Conservation (phyloP, 306 rosid species). For the Luffa aegyptiaca region DNA sequence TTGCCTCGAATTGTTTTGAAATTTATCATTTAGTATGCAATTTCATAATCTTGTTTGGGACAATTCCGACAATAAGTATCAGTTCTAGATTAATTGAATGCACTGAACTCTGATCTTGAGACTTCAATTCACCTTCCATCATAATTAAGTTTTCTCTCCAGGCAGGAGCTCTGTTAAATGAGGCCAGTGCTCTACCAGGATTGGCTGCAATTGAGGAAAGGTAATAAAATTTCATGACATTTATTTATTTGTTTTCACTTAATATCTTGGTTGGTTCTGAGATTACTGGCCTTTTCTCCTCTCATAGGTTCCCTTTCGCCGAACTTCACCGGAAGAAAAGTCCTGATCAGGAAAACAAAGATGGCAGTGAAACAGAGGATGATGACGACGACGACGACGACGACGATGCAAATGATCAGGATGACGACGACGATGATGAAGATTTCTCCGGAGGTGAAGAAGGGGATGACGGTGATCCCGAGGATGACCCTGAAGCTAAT, state of each 20-base stretch:
- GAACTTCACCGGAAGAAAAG: slow-evolving; percentile 25
- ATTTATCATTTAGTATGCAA: neutral
- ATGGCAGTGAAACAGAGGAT: slow-evolving; percentile 77
- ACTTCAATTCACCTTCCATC: neutral
- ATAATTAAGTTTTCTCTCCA: slow-evolving; percentile 18
- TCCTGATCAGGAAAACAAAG: slow-evolving; percentile 50
- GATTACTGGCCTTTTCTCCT: slow-evolving; percentile 5
- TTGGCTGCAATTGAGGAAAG: slow-evolving; percentile 34
- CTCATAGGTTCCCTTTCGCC: slow-evolving; percentile 54
- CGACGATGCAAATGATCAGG: slow-evolving; percentile 30
- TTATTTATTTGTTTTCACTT: neutral
- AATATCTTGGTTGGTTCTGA: slow-evolving; percentile 5
- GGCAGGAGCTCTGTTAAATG: slow-evolving; percentile 25
- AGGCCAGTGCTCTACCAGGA: slow-evolving; percentile 21
- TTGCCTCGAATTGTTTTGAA: neutral
- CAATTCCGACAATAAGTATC: neutral
- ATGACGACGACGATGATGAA: slow-evolving; percentile 49
- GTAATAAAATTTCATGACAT: slow-evolving; percentile 19
- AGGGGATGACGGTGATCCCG: slow-evolving; percentile 46
- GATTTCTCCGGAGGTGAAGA: slow-evolving; percentile 59
- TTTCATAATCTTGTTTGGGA: neutral
- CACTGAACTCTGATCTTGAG: neutral
- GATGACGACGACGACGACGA: slow-evolving; percentile 35
- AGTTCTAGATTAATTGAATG: neutral
- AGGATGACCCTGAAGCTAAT: slow-evolving; percentile 16